phyloP scores from a whole-genome alignment of 805 yeast genomes.

The Lipomyces oligophaga region DNA sequence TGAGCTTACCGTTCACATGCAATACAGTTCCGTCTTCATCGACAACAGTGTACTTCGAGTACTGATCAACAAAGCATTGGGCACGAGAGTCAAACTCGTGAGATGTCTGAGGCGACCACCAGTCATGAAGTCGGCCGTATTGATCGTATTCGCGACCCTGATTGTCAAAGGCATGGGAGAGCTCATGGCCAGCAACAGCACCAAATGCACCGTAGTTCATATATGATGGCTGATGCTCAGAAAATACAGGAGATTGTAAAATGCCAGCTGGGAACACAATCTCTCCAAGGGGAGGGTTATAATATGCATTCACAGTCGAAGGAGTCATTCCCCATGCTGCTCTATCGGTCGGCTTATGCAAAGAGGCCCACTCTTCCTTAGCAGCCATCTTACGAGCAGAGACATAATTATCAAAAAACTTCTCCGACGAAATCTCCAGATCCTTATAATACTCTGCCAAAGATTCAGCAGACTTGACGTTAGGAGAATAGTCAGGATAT shows the following conservation, averaged over 20 bases:
- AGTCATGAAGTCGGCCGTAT: constrained; percentile 25
- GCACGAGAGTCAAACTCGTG: constrained; percentile 26
- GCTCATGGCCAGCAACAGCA: constrained; percentile 29
- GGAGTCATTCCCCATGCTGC: constrained; percentile 30
- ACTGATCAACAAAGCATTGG: constrained; percentile 27
- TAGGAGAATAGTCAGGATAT: constrained; percentile 25
- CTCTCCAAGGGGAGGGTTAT: constrained; percentile 29
- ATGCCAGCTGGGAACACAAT: constrained; percentile 30
- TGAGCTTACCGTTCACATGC: constrained; percentile 27
- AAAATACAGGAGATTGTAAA: constrained; percentile 27
- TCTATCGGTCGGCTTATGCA: constrained; percentile 24
- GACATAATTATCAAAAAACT: constrained; percentile 24
- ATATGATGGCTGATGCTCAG: constrained; percentile 26
- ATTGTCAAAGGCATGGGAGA: constrained; percentile 30
- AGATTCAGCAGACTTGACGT: constrained; percentile 18
- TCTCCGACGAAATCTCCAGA: constrained; percentile 12
- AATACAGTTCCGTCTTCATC: constrained; percentile 23
- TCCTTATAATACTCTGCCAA: constrained; percentile 25
- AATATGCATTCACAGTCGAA: constrained; percentile 29
- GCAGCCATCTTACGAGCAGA: constrained; percentile 24
- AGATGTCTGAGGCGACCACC: constrained; percentile 26
- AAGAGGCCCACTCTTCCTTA: constrained; percentile 20
- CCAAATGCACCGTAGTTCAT: constrained; percentile 30
- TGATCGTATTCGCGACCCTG: constrained; percentile 28
- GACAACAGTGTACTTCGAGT: constrained; percentile 25